Evolutionary conservation across 805 yeast genomes (phyloP).

Genomic region (Danielozyma ontarioensis): DNA sequence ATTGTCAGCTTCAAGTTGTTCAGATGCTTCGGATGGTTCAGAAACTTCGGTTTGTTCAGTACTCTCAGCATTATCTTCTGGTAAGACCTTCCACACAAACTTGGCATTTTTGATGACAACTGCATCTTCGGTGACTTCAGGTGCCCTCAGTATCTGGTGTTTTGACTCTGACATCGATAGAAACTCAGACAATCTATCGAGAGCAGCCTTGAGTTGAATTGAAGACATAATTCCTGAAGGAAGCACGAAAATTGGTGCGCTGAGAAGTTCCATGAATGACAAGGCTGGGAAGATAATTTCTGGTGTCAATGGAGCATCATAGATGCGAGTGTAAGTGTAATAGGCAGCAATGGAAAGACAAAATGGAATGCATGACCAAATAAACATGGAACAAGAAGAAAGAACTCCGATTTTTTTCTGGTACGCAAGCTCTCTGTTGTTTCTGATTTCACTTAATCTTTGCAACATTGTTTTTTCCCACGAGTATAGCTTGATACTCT

Average conservation of each 20-base stretch:
- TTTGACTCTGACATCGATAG: conserved; percentile 10
- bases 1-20: neutral
- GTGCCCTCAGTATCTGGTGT: conserved; percentile 4
- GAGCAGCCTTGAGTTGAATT: conserved; percentile 12
- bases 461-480: conserved; percentile 23
- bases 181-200: conserved; percentile 11
- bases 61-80: neutral
- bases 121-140: conserved; percentile 4
- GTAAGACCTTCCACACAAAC: conserved; percentile 10
- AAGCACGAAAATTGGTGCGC: conserved; percentile 11
- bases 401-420: conserved; percentile 10
- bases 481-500: conserved; percentile 20
- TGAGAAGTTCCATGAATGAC: conserved; percentile 16
- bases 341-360: conserved; percentile 17
- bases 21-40: neutral
- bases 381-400: conserved; percentile 9
- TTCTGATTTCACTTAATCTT: conserved; percentile 14
- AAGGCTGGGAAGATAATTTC: conserved; percentile 24
- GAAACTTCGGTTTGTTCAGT: conserved; percentile 5
- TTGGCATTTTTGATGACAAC: conserved; percentile 10
- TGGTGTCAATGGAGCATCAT: conserved; percentile 15
- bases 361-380: conserved; percentile 23
- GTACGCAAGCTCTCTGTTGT: conserved; percentile 13
- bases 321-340: conserved; percentile 12
- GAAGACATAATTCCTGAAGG: conserved; percentile 9